These are phyloP conservation scores for Russula dissimulans DNA, from an alignment of 768 basidiomycete genomes.

Conservation along the genomic window DNA sequence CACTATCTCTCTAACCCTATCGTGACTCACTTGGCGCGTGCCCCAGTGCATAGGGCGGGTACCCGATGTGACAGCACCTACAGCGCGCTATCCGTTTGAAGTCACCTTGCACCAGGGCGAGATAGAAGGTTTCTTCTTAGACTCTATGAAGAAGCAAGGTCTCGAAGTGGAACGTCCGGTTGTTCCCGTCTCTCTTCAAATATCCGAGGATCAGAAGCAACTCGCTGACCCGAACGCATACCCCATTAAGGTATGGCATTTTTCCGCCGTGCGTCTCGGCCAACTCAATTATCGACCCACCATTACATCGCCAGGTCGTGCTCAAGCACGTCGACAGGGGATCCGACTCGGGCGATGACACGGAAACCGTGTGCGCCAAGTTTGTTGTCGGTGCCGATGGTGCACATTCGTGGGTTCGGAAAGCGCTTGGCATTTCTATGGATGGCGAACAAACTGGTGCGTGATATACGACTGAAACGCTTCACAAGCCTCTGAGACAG, in stretches of 20 bases:
- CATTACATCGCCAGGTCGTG: conserved; percentile 29
- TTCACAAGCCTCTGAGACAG: background rate
- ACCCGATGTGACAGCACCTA: conserved; percentile 50
- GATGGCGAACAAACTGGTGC: conserved; percentile 59
- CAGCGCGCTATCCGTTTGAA: conserved; percentile 65
- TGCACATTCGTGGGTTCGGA: conserved; percentile 80
- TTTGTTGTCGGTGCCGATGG: conserved; percentile 75
- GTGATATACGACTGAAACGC: background rate
- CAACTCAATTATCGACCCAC: conserved; percentile 21
- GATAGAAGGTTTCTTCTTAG: conserved; percentile 44
- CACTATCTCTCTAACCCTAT: no score
- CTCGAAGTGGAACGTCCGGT: conserved; percentile 44
- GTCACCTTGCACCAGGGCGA: conserved; percentile 59
- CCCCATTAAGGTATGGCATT: conserved; percentile 27
- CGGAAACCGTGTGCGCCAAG: conserved; percentile 57
- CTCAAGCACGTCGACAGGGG: conserved; percentile 34
- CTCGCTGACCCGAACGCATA: conserved; percentile 21
- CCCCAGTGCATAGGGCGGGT: conserved; percentile 51
- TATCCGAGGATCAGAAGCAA: conserved; percentile 34
- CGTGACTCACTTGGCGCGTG: background rate
- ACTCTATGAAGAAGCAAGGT: conserved; percentile 41
- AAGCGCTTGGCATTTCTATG: conserved; percentile 54
- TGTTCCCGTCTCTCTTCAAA: conserved; percentile 38
- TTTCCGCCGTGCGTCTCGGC: background rate
- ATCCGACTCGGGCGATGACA: conserved; percentile 27